Percentiles rank a stretch among this genome's conserved stretches.
phyloP scores from a whole-genome alignment of 2,329 filamentous ascomycete genomes.

The Coleophoma cylindrospora region DNA sequence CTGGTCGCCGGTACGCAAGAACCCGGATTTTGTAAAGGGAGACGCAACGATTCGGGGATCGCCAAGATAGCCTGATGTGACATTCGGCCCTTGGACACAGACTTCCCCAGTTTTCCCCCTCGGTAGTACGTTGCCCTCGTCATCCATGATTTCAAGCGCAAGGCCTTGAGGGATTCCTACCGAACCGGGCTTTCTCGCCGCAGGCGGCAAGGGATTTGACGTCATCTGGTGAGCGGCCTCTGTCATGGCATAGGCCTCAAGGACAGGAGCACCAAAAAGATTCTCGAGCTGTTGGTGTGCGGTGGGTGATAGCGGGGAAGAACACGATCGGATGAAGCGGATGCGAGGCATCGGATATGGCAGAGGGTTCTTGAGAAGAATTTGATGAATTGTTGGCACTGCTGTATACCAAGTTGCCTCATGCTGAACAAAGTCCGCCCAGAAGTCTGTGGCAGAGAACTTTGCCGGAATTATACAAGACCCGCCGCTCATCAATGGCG shows the following conservation, averaged over 20 bases:
- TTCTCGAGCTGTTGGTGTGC: constrained; percentile 75
- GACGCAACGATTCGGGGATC: constrained; percentile 71
- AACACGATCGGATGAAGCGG: constrained; percentile 84
- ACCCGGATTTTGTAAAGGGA: constrained; percentile 69
- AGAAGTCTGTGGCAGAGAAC: constrained; percentile 81
- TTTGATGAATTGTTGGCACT: constrained; percentile 90
- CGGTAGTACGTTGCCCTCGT: constrained; percentile 60
- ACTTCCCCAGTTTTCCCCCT: constrained; percentile 75
- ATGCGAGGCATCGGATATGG: constrained; percentile 67
- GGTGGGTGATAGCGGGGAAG: constrained; percentile 76
- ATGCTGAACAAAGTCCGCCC: constrained; percentile 68
- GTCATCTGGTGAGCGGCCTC: constrained; percentile 86
- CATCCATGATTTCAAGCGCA: constrained; percentile 72
- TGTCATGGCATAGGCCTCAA: constrained; percentile 94
- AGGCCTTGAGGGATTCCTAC: constrained; percentile 82
- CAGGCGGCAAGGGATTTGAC: constrained; percentile 66
- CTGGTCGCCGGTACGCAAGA: constrained; percentile 86
- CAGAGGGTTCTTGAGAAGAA: constrained; percentile 68
- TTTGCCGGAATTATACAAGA: constrained; percentile 73
- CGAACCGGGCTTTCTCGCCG: constrained; percentile 71
- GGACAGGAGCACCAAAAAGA: constrained; percentile 70
- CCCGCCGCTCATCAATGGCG: constrained; percentile 69
- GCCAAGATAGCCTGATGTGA: constrained; percentile 81
- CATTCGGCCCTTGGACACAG: constrained; percentile 75
- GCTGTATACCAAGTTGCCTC: constrained; percentile 89